Evolutionary conservation across 2,329 filamentous ascomycete genomes (phyloP).

Genomic region (Colletotrichum noveboracense): DNA sequence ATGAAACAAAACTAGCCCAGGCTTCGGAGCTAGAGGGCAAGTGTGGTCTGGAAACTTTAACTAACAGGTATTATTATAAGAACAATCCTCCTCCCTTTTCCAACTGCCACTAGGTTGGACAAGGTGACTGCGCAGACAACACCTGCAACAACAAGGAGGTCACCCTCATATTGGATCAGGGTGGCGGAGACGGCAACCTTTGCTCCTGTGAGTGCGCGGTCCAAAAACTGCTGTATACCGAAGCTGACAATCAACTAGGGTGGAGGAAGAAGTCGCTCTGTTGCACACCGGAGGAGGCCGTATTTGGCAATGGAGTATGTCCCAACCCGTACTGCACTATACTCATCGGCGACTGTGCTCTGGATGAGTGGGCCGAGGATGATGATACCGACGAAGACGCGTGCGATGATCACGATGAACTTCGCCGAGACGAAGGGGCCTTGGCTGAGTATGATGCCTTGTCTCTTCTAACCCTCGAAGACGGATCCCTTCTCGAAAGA

Average conservation of each 20-base stretch:
- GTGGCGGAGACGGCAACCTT: not conserved
- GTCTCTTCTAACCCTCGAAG: no score
- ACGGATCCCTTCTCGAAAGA: no score
- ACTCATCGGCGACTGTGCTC: no score
- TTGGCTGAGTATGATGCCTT: no score
- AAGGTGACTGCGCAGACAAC: slow-evolving; percentile 19
- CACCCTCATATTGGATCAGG: not conserved
- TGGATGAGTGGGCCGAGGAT: no score
- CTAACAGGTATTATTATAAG: not conserved
- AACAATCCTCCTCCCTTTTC: not conserved
- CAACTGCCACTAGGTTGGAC: slow-evolving; percentile 20
- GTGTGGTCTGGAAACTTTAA: not conserved
- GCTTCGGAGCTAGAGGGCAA: no score
- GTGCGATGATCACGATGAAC: no score
- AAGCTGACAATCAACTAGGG: not conserved
- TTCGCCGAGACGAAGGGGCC: no score
- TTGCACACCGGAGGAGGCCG: not conserved
- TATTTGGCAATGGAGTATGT: no score
- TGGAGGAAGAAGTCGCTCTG: not conserved
- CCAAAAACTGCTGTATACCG: not conserved
- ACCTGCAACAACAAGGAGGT: slow-evolving; percentile 14
- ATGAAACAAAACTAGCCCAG: no score
- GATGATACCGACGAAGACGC: no score
- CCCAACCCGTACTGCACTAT: no score
- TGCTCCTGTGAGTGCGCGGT: not conserved